phyloP scores from a whole-genome alignment of 805 yeast species.

The Cyberlindnera lachancei region DNA sequence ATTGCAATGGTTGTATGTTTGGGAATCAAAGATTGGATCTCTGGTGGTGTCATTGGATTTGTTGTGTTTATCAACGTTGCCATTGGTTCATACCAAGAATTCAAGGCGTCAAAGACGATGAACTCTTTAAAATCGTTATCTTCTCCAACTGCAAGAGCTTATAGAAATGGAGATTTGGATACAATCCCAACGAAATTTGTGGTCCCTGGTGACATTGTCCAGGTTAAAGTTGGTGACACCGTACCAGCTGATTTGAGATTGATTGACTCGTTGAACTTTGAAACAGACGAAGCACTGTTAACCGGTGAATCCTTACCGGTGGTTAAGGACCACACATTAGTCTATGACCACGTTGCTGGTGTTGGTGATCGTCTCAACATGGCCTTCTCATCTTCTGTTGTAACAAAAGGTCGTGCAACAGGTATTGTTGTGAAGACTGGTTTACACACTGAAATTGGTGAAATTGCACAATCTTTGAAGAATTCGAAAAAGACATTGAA shows the following conservation, averaged over 20 bases:
- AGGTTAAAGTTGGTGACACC: conserved; percentile 63
- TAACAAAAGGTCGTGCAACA: conserved; percentile 66
- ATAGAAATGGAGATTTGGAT: conserved; percentile 49
- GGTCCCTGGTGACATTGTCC: conserved; percentile 68
- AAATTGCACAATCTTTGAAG: conserved; percentile 54
- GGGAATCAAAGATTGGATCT: conserved; percentile 71
- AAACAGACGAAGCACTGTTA: conserved; percentile 60
- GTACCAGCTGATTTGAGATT: conserved; percentile 69
- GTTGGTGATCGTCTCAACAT: conserved; percentile 70
- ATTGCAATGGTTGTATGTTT: conserved; percentile 65
- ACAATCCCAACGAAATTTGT: conserved; percentile 56
- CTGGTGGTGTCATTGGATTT: conserved; percentile 72
- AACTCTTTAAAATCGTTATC: conserved; percentile 59
- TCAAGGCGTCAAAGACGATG: conserved; percentile 73
- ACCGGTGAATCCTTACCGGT: conserved; percentile 65
- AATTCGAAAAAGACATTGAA: conserved; percentile 34
- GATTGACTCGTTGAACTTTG: conserved; percentile 52
- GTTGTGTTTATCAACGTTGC: conserved; percentile 56
- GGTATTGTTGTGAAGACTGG: conserved; percentile 69
- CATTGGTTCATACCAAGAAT: conserved; percentile 66
- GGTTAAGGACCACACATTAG: conserved; percentile 39
- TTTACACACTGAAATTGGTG: conserved; percentile 65
- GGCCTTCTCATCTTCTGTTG: conserved; percentile 64
- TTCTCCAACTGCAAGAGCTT: conserved; percentile 64
- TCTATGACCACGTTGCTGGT: conserved; percentile 38